Evolutionary conservation across 352 stramenopile genomes (phyloP), one percentile per base, ranked within the genome.

Genomic region (Thalassiosira livingstoniorum): DNA sequence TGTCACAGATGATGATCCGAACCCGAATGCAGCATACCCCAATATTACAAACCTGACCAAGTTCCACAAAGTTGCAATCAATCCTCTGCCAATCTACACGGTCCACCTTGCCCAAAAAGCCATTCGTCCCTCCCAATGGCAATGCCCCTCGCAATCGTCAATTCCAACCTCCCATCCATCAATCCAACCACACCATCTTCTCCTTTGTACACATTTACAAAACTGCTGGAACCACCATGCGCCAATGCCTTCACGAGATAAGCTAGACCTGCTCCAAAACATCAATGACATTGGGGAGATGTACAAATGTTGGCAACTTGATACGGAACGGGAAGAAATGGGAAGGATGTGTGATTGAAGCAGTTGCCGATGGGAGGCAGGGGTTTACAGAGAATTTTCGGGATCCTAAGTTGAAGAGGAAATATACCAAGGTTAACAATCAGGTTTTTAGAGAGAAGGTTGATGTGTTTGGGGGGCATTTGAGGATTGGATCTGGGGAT

Each of bases 191-290:
- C 25, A 73, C 64, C 0, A 31, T 74, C 10, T 57, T 64, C 34
- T 53, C 65, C 0, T 74, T 74, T 61, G 31, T 74, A 35, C 65
- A 74, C 47, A 23, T 74, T 15, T 74, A 74, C 65, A 74, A 74
- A 32, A 42, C 65, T 27, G 65, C 65, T 2, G 65, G 65, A 7
- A 55, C 65, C 27, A 74, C 64, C 2, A 62, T 73, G 43, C 34
- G 65, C 4, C 31, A 43, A 54, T 74, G 47, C 43, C 63, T 64
- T 39, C 45, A 61, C 23, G 47, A 74, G 37, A 25, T 58, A 13
- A 34, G 45, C 25, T 74, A 74, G 31, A 31, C 65, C 0, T 74
- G 65, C 23, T 32, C 31, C 13, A 64, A 34, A 61, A 74, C 65
- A 5, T 74, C 29, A 32, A 39, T 74, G 18, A 45, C 45, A n/a